phyloP scores from a whole-genome alignment of 371 early-diverging fungal genomes.

The Sporodiniella umbellata region DNA sequence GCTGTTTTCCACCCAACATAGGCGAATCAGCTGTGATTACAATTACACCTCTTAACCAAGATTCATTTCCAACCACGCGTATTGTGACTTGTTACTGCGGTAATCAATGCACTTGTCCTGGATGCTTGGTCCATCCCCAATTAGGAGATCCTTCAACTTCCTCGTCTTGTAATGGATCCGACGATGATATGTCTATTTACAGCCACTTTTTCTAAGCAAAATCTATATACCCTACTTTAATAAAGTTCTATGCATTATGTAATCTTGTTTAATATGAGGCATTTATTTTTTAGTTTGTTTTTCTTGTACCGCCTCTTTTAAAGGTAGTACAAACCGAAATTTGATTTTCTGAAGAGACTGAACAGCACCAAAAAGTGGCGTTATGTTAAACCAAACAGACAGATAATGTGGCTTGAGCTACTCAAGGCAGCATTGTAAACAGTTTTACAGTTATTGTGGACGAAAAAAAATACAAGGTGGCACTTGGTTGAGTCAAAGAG shows the following conservation, averaged over 20 bases:
- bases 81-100: slow-evolving; percentile 25
- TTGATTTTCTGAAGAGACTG: too few relatives aligned
- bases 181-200: slow-evolving; percentile 19
- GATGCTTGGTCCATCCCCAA: slow-evolving; percentile 21
- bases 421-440: too few relatives aligned
- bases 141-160: slow-evolving; percentile 29
- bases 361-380: too few relatives aligned
- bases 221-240: background rate
- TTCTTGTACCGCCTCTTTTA: too few relatives aligned
- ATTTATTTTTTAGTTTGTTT: background rate
- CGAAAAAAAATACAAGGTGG: too few relatives aligned
- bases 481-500: too few relatives aligned
- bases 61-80: slow-evolving; percentile 1
- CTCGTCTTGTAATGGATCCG: slow-evolving; percentile 30
- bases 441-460: too few relatives aligned
- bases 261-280: slow-evolving; percentile 3
- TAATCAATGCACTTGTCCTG: slow-evolving; percentile 14
- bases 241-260: background rate
- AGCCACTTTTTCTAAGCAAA: slow-evolving; percentile 4
- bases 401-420: too few relatives aligned
- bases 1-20: slow-evolving; percentile 9
- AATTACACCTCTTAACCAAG: slow-evolving; percentile 33
- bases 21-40: slow-evolving; percentile 46
- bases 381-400: too few relatives aligned
- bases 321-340: too few relatives aligned